A percentile compares a stretch with the other conserved stretches of the same genome.
These are phyloP conservation scores for Leptomonas seymouri DNA, from an alignment of 208 protist species.

Conservation along the genomic window DNA sequence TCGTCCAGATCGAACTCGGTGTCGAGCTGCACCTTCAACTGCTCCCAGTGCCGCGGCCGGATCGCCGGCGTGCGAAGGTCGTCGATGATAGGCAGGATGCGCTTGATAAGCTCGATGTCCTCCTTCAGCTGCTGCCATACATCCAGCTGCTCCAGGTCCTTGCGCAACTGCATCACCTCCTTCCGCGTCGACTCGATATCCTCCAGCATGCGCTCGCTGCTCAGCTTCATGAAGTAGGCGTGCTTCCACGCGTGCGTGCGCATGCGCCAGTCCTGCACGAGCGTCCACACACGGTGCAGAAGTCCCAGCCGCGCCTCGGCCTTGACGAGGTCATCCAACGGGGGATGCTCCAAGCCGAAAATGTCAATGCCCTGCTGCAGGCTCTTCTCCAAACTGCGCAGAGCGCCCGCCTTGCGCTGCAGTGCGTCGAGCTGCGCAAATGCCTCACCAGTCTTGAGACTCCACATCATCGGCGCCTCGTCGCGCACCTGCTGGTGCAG, in stretches of 20 bases:
- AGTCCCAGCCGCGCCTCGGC: constrained; percentile 84
- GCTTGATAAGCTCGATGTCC: constrained; percentile 96
- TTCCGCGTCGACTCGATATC: constrained; percentile 82
- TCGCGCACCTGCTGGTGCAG: constrained; percentile 86
- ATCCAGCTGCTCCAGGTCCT: constrained; percentile 93
- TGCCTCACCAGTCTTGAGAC: constrained; percentile 74
- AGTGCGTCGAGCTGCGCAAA: constrained; percentile 83
- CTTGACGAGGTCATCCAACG: constrained; percentile 90
- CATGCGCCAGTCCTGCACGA: constrained; percentile 93
- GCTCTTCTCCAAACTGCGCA: constrained; percentile 68
- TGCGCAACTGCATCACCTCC: constrained; percentile 84
- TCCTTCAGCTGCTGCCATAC: constrained; percentile 95
- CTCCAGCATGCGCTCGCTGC: constrained; percentile 94
- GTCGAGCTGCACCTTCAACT: constrained; percentile 93
- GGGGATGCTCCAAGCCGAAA: constrained; percentile 94
- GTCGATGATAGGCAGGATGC: constrained; percentile 95
- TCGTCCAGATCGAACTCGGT: constrained; percentile 92
- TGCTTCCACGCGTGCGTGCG: constrained; percentile 88
- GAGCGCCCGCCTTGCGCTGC: constrained; percentile 61
- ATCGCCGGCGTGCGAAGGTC: constrained; percentile 96
- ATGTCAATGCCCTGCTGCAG: constrained; percentile 96
- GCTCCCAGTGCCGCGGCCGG: constrained; percentile 93
- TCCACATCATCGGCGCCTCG: constrained; percentile 80
- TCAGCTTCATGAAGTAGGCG: constrained; percentile 90
- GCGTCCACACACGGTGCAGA: constrained; percentile 92